Evolutionary conservation across 495 filamentous ascomycete species (phyloP).

Genomic region (Ramalina peruviana): DNA sequence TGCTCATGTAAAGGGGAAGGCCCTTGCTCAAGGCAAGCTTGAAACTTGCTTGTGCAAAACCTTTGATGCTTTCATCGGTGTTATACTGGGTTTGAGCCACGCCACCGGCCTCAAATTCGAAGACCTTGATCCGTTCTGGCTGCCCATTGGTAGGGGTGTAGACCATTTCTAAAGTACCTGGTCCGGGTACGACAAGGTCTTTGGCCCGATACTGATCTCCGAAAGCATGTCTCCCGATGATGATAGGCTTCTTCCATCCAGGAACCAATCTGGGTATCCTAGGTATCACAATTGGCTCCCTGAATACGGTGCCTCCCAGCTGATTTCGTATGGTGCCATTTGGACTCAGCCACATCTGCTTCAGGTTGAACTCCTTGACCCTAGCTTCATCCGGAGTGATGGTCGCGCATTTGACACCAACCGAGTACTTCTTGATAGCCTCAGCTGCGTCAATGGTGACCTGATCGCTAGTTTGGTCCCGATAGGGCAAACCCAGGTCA

Average conservation of each 20-base stretch:
- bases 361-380: slow-evolving; percentile 94
- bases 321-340: slow-evolving; percentile 96
- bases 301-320: slow-evolving; percentile 93
- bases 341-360: slow-evolving; percentile 98
- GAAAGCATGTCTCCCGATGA: slow-evolving; percentile 96
- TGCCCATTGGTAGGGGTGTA: slow-evolving; percentile 75
- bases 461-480: slow-evolving; percentile 89
- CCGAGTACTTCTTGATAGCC: slow-evolving; percentile 96
- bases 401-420: slow-evolving; percentile 97
- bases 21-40: slow-evolving; percentile 80
- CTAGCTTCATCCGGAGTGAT: slow-evolving; percentile 96
- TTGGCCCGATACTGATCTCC: slow-evolving; percentile 97
- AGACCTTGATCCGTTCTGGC: slow-evolving; percentile 81
- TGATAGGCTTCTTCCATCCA: slow-evolving; percentile 96
- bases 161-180: slow-evolving; percentile 82
- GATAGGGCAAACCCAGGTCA: slow-evolving; percentile 87
- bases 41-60: slow-evolving; percentile 92
- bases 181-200: slow-evolving; percentile 66
- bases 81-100: slow-evolving; percentile 94
- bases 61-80: slow-evolving; percentile 83
- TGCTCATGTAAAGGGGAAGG: slow-evolving; percentile 93
- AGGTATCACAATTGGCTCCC: slow-evolving; percentile 93
- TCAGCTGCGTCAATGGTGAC: slow-evolving; percentile 90
- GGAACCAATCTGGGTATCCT: slow-evolving; percentile 83
- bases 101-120: slow-evolving; percentile 69